Conservation (phyloP, 441 rosid species). For the Mallotus japonicus region DNA sequence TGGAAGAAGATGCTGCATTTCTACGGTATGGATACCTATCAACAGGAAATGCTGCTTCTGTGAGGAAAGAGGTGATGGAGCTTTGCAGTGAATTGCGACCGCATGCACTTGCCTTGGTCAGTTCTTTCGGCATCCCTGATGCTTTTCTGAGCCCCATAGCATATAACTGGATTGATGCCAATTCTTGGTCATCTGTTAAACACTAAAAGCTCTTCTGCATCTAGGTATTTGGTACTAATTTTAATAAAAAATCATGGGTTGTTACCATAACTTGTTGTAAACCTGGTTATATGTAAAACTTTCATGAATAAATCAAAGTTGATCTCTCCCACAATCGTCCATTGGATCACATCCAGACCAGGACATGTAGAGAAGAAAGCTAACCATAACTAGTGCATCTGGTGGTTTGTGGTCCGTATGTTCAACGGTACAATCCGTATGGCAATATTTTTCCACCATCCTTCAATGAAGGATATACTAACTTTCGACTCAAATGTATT, state of each 20-base stretch:
- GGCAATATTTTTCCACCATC: no score
- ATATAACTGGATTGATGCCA: constrained; percentile 84
- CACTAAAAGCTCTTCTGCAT: background rate
- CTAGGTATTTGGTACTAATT: background rate
- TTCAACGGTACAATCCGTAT: no score
- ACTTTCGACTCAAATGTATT: no score
- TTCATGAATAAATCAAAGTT: background rate
- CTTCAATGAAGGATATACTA: no score
- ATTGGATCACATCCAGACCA: no score
- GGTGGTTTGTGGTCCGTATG: no score
- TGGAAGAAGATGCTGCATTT: constrained; percentile 80
- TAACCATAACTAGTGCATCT: no score
- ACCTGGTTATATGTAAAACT: background rate
- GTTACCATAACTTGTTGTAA: background rate
- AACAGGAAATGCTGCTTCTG: constrained; percentile 48
- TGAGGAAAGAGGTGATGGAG: constrained; percentile 61
- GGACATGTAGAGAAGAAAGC: no score
- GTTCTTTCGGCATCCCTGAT: constrained; percentile 77
- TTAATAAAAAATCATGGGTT: background rate
- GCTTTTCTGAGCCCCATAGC: constrained; percentile 84
- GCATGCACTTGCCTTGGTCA: constrained; percentile 71
- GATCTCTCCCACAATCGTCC: background rate
- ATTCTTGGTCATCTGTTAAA: constrained; percentile 65
- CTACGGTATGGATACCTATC: constrained; percentile 71
- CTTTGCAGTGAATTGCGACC: constrained; percentile 79